These are phyloP conservation scores for Pascua guehoae DNA, from an alignment of 1,284 basidiomycete species.

Conservation along the genomic window DNA sequence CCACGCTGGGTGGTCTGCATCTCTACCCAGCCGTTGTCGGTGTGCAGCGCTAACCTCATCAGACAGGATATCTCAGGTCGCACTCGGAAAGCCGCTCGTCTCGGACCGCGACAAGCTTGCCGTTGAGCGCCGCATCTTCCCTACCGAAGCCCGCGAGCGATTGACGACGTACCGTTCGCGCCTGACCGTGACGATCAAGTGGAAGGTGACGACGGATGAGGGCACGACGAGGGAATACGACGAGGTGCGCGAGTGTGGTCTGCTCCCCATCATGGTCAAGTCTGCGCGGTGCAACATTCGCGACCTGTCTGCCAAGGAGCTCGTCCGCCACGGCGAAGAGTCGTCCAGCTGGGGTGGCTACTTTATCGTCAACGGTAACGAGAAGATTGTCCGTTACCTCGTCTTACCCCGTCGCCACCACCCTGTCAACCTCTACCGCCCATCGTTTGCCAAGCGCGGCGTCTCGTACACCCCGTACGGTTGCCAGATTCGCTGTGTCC, in stretches of 20 bases:
- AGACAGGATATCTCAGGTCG: slow-evolving; percentile 90
- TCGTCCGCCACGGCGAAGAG: slow-evolving; percentile 90
- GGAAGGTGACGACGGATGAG: slow-evolving; percentile 71
- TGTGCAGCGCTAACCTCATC: neutral
- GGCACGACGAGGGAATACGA: slow-evolving; percentile 54
- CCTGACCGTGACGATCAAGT: slow-evolving; percentile 85
- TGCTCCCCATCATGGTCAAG: slow-evolving; percentile 96
- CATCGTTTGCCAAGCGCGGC: slow-evolving; percentile 87
- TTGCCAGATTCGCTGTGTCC: slow-evolving; percentile 91
- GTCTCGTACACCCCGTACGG: slow-evolving; percentile 92
- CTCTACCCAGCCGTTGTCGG: neutral
- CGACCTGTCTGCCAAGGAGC: slow-evolving; percentile 75
- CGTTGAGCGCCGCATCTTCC: slow-evolving; percentile 76
- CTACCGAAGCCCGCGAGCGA: slow-evolving; percentile 66
- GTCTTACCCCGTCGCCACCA: slow-evolving; percentile 66
- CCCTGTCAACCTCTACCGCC: slow-evolving; percentile 70
- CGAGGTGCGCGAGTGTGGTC: slow-evolving; percentile 81
- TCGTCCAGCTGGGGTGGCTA: slow-evolving; percentile 98
- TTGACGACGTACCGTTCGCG: slow-evolving; percentile 58
- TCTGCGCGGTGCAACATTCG: slow-evolving; percentile 92
- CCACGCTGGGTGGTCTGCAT: no score
- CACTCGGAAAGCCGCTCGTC: slow-evolving; percentile 80
- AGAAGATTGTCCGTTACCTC: slow-evolving; percentile 92
- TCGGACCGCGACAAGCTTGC: slow-evolving; percentile 76
- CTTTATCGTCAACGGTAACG: slow-evolving; percentile 98